Base-by-base conservation (phyloP, 148 eudicot genomes). In the Agrostemma githago region DNA sequence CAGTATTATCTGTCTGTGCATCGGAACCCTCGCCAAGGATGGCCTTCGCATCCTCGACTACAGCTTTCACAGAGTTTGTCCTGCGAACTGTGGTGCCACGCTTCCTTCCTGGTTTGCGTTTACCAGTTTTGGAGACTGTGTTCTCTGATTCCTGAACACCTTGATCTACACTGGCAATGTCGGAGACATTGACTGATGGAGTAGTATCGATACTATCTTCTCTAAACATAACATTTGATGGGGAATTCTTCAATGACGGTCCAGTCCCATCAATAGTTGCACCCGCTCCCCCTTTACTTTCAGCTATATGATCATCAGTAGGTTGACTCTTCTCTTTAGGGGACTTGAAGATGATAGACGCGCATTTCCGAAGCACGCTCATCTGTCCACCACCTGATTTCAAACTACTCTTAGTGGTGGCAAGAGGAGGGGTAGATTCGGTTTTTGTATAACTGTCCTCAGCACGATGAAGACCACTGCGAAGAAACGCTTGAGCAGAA, bases 331-430 rank as follows among this genome's bases (percentile, higher is more conserved):
- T 70, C 54, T 78, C 82, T 37, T 73, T 74, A 51, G 98, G 96
- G 70, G 96, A 85, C 70, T 86, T 83, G 54, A 84, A 86, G 74
- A 89, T 53, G 62, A 66, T 83, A 39, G 91, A 85, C 66, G 89
- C 82, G 77, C 98, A 94, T 73, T 89, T 91, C 61, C 71, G 78
- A 54, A 94, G 78, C 86, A 85, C 81, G 62, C 90, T 86, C 63
- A 81, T 78, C 74, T 81, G 90, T 38, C 90, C 89, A 5, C 80
- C 85, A 5, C 80, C 85, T 59, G 84, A 74, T 41, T 79, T 82
- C 58, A 82, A 77, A 65, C 78, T 81, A 37, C 64, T 81, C n/a
- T 68, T 68, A 71, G 83, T 82, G 65, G 77, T 83, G n/a, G 12
- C 56, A 26, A 61, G 64, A 66, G 39, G 61, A 79, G 83, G 43